Evolutionary conservation across 2,329 filamentous ascomycete species (phyloP), one percentile per base, ranked within the genome.

Genomic region (Fusarium buharicum): DNA sequence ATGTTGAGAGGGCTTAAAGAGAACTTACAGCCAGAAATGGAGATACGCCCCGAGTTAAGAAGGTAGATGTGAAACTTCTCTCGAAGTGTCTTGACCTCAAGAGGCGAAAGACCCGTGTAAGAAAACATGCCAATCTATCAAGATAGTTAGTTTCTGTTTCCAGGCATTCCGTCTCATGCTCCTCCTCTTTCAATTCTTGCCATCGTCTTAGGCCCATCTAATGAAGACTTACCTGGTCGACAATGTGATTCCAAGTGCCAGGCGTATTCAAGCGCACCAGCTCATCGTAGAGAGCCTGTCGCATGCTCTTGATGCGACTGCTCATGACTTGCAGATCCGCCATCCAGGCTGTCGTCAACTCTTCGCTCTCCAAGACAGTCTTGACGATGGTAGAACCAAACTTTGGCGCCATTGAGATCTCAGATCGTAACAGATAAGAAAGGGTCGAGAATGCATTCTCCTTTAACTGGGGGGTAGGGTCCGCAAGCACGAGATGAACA

Each of bases 101-200:
- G 74, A 77, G 92, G 89, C 4, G 77, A 84, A 72, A 95, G 78
- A 8, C 91, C 91, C 0, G 91, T 95, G 76, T 96, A 99, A 75
- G 90, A 94, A 80, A 99, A 99, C 95, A 99, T 99, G 79, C 95
- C 95, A 73, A 98, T 98, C 84, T 99, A 3, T 4, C 27, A 1
- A 13, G 14, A 18, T 2, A 13, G 33, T 67, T 12, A 67, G 56
- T 11, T 5, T 0, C 13, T 12, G 6, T 11, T 14, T 6, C 2
- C 4, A 1, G 5, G 2, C 1, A 4, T 4, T 24, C 7, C n/a
- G 6, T 10, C 11, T 8, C 22, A 24, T 6, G 20, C 22, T 24
- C 6, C n/a, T n/a, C n/a, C n/a, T n/a, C n/a, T n/a, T n/a, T n/a
- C n/a, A n/a, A n/a, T n/a, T 4, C 22, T n/a, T 33, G 6, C 30